Conservation (phyloP, 805 yeast genomes). For the Sugiyamaella marilandica region DNA sequence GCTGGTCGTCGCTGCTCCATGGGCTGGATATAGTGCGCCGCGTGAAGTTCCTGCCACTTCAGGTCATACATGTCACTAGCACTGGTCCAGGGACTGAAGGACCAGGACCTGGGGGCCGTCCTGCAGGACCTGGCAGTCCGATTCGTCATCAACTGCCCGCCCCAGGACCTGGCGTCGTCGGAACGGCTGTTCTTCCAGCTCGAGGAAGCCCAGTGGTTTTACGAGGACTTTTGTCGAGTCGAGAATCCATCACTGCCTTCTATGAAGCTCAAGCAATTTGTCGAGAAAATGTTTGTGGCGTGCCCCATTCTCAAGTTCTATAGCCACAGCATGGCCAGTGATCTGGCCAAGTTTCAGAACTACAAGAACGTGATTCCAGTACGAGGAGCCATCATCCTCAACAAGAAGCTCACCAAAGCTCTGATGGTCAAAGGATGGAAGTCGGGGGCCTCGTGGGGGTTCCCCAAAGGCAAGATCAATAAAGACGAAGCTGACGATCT, state of each 20-base stretch:
- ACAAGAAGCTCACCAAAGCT: constrained; percentile 61
- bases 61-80: constrained; percentile 18
- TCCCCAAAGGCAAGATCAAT: constrained; percentile 94
- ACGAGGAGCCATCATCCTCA: constrained; percentile 88
- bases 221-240: constrained; percentile 73
- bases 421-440: constrained; percentile 82
- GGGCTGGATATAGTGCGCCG: background rate
- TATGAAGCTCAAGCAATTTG: constrained; percentile 71
- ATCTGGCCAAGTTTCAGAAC: constrained; percentile 69
- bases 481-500: constrained; percentile 83
- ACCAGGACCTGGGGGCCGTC: constrained; percentile 22
- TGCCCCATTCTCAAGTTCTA: constrained; percentile 44
- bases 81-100: constrained; percentile 12
- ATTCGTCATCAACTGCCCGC: constrained; percentile 86
- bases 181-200: constrained; percentile 86
- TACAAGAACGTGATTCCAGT: constrained; percentile 92
- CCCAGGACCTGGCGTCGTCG: constrained; percentile 77
- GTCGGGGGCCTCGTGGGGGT: constrained; percentile 76
- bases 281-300: constrained; percentile 71
- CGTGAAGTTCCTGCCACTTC: constrained; percentile 1
- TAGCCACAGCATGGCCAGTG: constrained; percentile 43
- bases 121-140: constrained; percentile 71
- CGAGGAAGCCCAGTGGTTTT: constrained; percentile 98
- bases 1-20: background rate
- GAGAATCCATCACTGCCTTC: constrained; percentile 72